Conservation (phyloP, 2,329 filamentous ascomycete genomes). For the Scorias spongiosa region DNA sequence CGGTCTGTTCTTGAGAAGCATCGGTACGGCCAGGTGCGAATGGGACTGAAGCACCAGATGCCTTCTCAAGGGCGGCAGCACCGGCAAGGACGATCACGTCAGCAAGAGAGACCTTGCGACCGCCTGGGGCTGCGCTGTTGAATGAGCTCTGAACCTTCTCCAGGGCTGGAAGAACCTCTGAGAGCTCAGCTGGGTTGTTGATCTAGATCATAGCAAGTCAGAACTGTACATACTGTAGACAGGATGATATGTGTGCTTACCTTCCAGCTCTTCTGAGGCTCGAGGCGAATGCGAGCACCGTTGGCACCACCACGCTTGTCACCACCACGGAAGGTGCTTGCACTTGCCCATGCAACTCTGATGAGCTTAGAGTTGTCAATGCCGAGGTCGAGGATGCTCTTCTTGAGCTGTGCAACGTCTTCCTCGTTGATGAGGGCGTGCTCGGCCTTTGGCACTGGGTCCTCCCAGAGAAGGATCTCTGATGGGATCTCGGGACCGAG, state of each 20-base stretch:
- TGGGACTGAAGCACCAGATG: slow-evolving; percentile 47
- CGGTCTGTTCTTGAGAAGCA: slow-evolving; percentile 57
- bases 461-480: slow-evolving; percentile 60
- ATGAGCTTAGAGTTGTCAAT: slow-evolving; percentile 47
- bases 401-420: slow-evolving; percentile 53
- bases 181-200: slow-evolving; percentile 56
- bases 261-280: slow-evolving; percentile 56
- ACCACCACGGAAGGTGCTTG: slow-evolving; percentile 56
- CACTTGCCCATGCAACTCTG: slow-evolving; percentile 51
- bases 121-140: slow-evolving; percentile 36
- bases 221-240: slow-evolving; percentile 11
- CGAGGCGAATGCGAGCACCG: slow-evolving; percentile 60
- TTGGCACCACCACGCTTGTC: slow-evolving; percentile 78
- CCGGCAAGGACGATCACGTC: slow-evolving; percentile 68
- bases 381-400: slow-evolving; percentile 48
- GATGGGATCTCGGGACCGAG: slow-evolving; percentile 58
- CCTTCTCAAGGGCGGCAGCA: slow-evolving; percentile 56
- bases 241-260: neutral
- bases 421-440: slow-evolving; percentile 44
- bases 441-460: slow-evolving; percentile 48
- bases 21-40: slow-evolving; percentile 62
- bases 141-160: slow-evolving; percentile 53
- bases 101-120: slow-evolving; percentile 63
- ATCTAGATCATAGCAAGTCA: neutral
- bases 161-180: slow-evolving; percentile 44